These are phyloP conservation scores for Sordaria brevicollis DNA, from an alignment of 495 filamentous ascomycete genomes.

Conservation along the genomic window DNA sequence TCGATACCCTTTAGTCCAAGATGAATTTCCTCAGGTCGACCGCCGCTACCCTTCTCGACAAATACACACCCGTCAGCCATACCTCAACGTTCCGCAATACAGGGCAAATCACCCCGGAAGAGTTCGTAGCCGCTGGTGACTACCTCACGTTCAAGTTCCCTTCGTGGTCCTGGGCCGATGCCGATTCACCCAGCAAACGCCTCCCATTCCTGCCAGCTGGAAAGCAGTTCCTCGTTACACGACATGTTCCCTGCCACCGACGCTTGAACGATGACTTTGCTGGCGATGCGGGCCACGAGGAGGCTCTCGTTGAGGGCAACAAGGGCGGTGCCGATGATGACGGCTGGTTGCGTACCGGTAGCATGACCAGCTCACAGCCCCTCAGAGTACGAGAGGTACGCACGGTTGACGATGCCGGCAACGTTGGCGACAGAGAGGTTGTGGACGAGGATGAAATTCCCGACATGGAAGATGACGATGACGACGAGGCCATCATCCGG, in stretches of 20 bases:
- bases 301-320: slow-evolving; percentile 64
- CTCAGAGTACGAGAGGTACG: slow-evolving; percentile 68
- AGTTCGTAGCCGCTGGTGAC: slow-evolving; percentile 92
- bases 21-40: slow-evolving; percentile 65
- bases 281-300: slow-evolving; percentile 73
- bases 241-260: slow-evolving; percentile 84
- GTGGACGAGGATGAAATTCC: slow-evolving; percentile 85
- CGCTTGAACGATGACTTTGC: slow-evolving; percentile 90
- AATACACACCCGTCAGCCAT: slow-evolving; percentile 75
- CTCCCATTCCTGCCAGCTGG: slow-evolving; percentile 72
- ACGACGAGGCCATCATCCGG: slow-evolving; percentile 92
- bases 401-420: slow-evolving; percentile 72
- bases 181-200: slow-evolving; percentile 64
- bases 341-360: slow-evolving; percentile 85
- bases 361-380: slow-evolving; percentile 58
- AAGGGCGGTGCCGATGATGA: slow-evolving; percentile 58
- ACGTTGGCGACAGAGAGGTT: slow-evolving; percentile 61
- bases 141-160: slow-evolving; percentile 99
- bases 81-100: slow-evolving; percentile 88
- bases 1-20: slow-evolving; percentile 4
- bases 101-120: slow-evolving; percentile 93
- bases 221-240: slow-evolving; percentile 93
- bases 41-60: slow-evolving; percentile 77
- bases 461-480: slow-evolving; percentile 97
- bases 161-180: slow-evolving; percentile 95